A percentile compares a stretch with the other conserved stretches of the same genome.
These are phyloP conservation scores for Salix koriyanagi DNA, from an alignment of 345 rosid species.

Conservation along the genomic window DNA sequence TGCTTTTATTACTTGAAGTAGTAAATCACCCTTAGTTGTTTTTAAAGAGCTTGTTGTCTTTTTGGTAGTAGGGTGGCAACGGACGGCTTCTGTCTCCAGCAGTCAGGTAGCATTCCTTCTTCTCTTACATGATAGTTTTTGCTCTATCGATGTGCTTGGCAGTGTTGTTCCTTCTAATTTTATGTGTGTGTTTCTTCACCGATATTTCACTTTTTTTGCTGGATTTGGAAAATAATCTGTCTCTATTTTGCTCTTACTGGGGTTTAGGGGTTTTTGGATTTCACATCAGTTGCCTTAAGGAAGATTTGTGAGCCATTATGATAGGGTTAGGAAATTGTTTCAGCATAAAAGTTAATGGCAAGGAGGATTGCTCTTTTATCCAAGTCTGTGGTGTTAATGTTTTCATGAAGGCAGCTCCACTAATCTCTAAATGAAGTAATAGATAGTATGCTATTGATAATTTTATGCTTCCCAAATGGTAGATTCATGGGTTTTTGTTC, in stretches of 20 bases:
- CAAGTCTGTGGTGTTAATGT: not conserved
- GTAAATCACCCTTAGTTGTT: conserved; percentile 1
- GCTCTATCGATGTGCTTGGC: not conserved
- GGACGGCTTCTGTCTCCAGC: conserved; percentile 3
- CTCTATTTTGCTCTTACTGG: not conserved
- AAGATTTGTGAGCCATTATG: conserved; percentile 1
- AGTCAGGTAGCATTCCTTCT: conserved; percentile 19
- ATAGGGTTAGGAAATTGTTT: not conserved
- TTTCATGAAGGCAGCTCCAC: not conserved
- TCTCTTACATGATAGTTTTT: conserved; percentile 6
- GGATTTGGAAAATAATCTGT: conserved; percentile 4
- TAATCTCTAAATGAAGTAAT: not conserved
- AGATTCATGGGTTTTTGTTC: not conserved
- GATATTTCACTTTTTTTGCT: not conserved
- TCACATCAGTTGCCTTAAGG: not conserved
- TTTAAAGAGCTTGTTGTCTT: conserved; percentile 5
- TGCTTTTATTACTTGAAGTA: not conserved
- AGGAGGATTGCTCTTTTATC: not conserved
- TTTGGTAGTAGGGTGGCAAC: conserved; percentile 17
- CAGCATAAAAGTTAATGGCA: not conserved
- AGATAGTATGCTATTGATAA: not conserved
- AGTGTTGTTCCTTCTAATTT: conserved; percentile 14
- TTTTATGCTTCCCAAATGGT: not conserved
- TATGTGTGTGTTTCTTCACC: conserved; percentile 16
- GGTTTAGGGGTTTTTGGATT: not conserved